These are phyloP conservation scores for Zoysia japonica DNA, from an alignment of 176 grass and related monocot genomes.

Conservation along the genomic window DNA sequence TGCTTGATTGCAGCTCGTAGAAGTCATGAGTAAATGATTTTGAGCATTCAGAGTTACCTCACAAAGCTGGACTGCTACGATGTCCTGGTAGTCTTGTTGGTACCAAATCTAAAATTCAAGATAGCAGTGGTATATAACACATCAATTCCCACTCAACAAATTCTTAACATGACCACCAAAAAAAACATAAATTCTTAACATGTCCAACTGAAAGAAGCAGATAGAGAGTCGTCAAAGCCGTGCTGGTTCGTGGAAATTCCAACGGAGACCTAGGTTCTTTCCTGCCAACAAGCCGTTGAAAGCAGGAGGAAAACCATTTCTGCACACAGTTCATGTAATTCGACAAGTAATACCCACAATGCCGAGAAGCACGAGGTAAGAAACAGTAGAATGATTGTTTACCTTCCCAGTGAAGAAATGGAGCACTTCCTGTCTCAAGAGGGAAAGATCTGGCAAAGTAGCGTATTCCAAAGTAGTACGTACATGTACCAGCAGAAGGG, in stretches of 20 bases:
- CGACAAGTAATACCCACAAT: not conserved
- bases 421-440: not conserved
- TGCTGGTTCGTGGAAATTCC: not conserved
- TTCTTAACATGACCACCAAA: too few species aligned
- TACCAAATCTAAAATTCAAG: constrained; percentile 78
- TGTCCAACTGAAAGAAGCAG: not conserved
- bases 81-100: constrained; percentile 61
- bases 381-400: constrained; percentile 6
- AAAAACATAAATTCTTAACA: too few species aligned
- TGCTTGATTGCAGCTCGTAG: not conserved
- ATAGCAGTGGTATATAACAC: constrained; percentile 18
- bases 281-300: constrained; percentile 35
- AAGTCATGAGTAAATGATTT: not conserved
- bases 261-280: constrained; percentile 26
- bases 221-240: constrained; percentile 17
- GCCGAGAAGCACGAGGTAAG: not conserved
- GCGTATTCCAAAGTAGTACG: not conserved
- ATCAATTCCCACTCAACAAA: too few species aligned
- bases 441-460: not conserved
- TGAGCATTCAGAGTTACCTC: constrained; percentile 45
- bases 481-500: not conserved
- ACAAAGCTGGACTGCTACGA: constrained; percentile 59
- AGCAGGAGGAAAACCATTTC: not conserved
- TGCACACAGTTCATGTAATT: not conserved
- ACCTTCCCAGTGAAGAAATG: constrained; percentile 4